Evolutionary conservation across 2,329 filamentous ascomycete species (phyloP), one percentile per base, ranked within the genome.

Genomic region (Zasmidium citrigriseum): DNA sequence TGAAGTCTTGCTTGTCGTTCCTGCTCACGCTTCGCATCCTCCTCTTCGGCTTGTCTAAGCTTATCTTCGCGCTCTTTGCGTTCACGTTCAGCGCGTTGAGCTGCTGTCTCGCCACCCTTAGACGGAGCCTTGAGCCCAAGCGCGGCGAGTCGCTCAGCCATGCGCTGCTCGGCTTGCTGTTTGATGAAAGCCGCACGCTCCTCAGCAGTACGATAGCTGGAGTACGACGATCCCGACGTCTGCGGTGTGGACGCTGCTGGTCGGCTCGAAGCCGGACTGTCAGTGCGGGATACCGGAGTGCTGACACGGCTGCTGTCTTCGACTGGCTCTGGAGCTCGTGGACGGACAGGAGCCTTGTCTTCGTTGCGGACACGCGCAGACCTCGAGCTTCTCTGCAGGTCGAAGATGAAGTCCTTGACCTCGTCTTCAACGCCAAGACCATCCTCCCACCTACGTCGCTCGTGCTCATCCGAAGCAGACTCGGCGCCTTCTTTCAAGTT

Each of bases 391-490:
- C 93, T 87, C 73, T 97, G 93, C 54, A 99, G 80, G 67, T 98
- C 95, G 72, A 95, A 98, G 73, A 99, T 99, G 75, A 99, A 98
- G 71, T 99, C 95, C 70, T 92, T 91, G 61, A 98, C 89, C 70
- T 96, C 92, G 70, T 99, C 93, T 72, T 99, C 95, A 24, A 99
- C 95, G 24, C 95, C 95, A 38, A 99, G 82, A 10, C 87, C 95
- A 75, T 99, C 95, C 68, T 99, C 92, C 95, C 95, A 99, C 61
- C 95, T 86, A 61, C 95, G 87, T 68, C 86, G 88, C 78, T 99
- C 95, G 72, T 97, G 93, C 75, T 97, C 91, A 62, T 87, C 90
- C 2, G 87, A 86, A 41, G 87, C 88, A 67, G 88, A 89, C 61
- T 89, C 85, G 45, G 82, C 84, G 45, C 88, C 90, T 57, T 96